These are phyloP conservation scores for Phytophthora macrochlamydospora DNA, from an alignment of 352 stramenopile species.

Conservation along the genomic window DNA sequence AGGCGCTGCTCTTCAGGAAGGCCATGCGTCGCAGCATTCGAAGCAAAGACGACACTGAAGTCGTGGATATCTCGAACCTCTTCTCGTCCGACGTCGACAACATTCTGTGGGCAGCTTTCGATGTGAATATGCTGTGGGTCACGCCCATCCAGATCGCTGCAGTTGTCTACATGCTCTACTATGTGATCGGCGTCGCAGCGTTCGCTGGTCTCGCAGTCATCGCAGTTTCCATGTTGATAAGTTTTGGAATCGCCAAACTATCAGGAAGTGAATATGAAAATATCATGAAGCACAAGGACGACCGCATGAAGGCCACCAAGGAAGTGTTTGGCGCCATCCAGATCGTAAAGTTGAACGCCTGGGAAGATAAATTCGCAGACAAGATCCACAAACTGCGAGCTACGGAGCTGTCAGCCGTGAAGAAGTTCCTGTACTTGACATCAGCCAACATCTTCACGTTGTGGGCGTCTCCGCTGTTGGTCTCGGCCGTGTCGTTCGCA, in stretches of 20 bases:
- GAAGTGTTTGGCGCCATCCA: constrained; percentile 93
- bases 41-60: not conserved
- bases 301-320: constrained; percentile 89
- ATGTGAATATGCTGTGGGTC: constrained; percentile 58
- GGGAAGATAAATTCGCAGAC: constrained; percentile 85
- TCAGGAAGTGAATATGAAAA: constrained; percentile 62
- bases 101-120: constrained; percentile 37
- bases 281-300: constrained; percentile 88
- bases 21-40: constrained; percentile 23
- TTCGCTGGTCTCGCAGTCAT: constrained; percentile 52
- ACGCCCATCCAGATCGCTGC: constrained; percentile 36
- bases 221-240: constrained; percentile 32
- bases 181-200: constrained; percentile 33
- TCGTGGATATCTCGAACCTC: constrained; percentile 90
- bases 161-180: constrained; percentile 41
- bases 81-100: constrained; percentile 89
- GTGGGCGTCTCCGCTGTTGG: constrained; percentile 48
- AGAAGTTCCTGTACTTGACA: constrained; percentile 46
- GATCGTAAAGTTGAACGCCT: constrained; percentile 96
- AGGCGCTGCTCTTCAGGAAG: constrained; percentile 41
- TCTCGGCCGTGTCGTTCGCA: constrained; percentile 56
- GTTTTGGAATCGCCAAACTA: constrained; percentile 59
- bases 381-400: constrained; percentile 70
- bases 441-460: constrained; percentile 61
- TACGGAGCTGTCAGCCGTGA: constrained; percentile 88